These are phyloP conservation scores for Sporothrix globosa DNA, from an alignment of 2,329 filamentous ascomycete genomes.

Conservation along the genomic window DNA sequence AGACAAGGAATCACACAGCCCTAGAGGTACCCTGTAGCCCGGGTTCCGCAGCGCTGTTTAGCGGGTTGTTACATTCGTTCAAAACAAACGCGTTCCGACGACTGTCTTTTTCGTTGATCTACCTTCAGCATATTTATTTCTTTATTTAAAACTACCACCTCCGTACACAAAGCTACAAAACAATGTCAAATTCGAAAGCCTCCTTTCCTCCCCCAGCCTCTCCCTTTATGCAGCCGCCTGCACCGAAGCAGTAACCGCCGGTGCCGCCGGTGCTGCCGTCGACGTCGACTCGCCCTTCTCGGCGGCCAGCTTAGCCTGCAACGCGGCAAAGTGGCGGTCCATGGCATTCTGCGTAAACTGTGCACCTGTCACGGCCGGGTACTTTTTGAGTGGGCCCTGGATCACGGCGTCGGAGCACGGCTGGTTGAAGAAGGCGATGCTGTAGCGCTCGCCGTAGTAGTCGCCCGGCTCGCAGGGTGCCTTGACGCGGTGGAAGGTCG, in stretches of 20 bases:
- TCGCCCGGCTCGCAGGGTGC: conserved; percentile 57
- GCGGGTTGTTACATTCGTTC: no score
- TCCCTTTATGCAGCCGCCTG: conserved; percentile 20
- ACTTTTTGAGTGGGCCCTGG: conserved; percentile 65
- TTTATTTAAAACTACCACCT: background rate
- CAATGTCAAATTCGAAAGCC: background rate
- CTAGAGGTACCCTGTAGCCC: background rate
- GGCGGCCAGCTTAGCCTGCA: conserved; percentile 34
- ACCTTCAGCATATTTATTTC: no score
- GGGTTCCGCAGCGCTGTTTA: no score
- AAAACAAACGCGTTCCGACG: no score
- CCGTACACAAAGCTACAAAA: conserved; percentile 1
- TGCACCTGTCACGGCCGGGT: conserved; percentile 61
- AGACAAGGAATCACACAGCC: background rate
- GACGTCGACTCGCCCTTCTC: conserved; percentile 19
- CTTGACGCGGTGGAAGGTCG: conserved; percentile 66
- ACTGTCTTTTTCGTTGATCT: no score
- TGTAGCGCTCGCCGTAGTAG: conserved; percentile 64
- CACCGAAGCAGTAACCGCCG: conserved; percentile 2
- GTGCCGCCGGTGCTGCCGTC: background rate
- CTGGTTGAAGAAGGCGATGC: conserved; percentile 65
- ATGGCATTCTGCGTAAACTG: conserved; percentile 55
- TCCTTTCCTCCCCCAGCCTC: background rate
- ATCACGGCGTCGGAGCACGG: conserved; percentile 61
- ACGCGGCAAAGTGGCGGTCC: conserved; percentile 38